phyloP scores from a whole-genome alignment of 441 rosid genomes.

The Jatropha multifida region DNA sequence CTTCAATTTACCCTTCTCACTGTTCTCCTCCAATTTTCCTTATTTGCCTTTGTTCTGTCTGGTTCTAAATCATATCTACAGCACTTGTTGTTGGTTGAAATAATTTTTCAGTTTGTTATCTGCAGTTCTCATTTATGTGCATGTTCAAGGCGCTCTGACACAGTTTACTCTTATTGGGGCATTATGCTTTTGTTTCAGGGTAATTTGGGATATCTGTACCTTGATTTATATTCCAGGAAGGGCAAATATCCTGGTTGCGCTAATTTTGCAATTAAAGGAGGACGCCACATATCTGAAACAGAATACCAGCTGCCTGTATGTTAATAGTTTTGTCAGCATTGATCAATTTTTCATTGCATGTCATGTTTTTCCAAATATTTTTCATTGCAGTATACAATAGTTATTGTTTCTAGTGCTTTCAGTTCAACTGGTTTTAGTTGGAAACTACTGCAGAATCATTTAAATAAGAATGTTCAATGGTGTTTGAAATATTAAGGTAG shows the following conservation, averaged over 20 bases:
- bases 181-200: constrained; percentile 57
- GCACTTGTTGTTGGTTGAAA: neutral
- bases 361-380: constrained; percentile 7
- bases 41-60: too few relatives aligned
- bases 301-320: constrained; percentile 98
- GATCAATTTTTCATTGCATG: constrained; percentile 4
- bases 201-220: constrained; percentile 86
- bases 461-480: neutral
- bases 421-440: neutral
- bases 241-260: constrained; percentile 98
- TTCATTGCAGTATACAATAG: neutral
- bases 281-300: constrained; percentile 73
- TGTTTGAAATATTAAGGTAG: neutral
- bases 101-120: neutral
- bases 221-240: constrained; percentile 82
- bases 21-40: too few relatives aligned
- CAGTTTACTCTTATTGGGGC: constrained; percentile 11
- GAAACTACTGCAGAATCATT: constrained; percentile 1
- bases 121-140: neutral
- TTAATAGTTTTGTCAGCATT: constrained; percentile 17
- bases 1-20: too few relatives aligned
- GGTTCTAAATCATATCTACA: neutral
- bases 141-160: constrained; percentile 4
- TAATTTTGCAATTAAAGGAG: constrained; percentile 91
- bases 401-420: constrained; percentile 2